Evolutionary conservation across 352 stramenopile genomes (phyloP).

Genomic region (Phytophthora chlamydospora): DNA sequence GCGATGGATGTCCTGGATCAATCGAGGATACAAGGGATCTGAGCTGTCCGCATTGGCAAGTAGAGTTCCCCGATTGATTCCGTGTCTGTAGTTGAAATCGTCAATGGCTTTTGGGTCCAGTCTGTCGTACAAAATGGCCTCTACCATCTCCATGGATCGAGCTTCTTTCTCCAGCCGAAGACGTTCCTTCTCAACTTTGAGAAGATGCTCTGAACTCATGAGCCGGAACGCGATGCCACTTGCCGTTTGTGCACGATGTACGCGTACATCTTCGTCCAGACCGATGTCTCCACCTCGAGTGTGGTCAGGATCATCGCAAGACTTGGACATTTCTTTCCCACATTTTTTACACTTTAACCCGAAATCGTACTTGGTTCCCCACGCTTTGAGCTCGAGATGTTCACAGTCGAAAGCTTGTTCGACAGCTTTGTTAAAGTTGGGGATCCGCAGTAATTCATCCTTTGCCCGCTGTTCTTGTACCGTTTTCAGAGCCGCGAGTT

Average conservation of each 20-base stretch:
- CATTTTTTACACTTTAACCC: conserved; percentile 69
- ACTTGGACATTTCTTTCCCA: conserved; percentile 69
- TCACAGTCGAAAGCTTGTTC: conserved; percentile 56
- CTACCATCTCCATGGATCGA: conserved; percentile 50
- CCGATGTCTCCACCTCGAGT: conserved; percentile 46
- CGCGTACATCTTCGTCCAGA: conserved; percentile 57
- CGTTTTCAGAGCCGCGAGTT: conserved; percentile 36
- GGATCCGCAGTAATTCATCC: conserved; percentile 58
- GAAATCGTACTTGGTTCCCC: conserved; percentile 67
- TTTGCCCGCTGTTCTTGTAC: conserved; percentile 36
- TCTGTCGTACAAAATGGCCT: conserved; percentile 67
- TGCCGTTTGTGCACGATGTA: conserved; percentile 54
- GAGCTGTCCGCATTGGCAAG: conserved; percentile 32
- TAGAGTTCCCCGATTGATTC: conserved; percentile 49
- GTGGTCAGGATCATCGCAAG: conserved; percentile 60
- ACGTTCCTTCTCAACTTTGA: conserved; percentile 60
- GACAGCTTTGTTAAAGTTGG: conserved; percentile 58
- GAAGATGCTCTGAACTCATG: conserved; percentile 42
- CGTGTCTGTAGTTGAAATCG: conserved; percentile 73
- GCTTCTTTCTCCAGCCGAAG: conserved; percentile 77
- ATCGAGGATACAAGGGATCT: conserved; percentile 55
- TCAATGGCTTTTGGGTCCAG: conserved; percentile 69
- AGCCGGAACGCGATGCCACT: conserved; percentile 49
- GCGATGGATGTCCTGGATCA: conserved; percentile 57
- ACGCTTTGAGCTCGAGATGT: conserved; percentile 64